Conservation (phyloP, 2,329 filamentous ascomycete genomes). For the Colletotrichum sp. region DNA sequence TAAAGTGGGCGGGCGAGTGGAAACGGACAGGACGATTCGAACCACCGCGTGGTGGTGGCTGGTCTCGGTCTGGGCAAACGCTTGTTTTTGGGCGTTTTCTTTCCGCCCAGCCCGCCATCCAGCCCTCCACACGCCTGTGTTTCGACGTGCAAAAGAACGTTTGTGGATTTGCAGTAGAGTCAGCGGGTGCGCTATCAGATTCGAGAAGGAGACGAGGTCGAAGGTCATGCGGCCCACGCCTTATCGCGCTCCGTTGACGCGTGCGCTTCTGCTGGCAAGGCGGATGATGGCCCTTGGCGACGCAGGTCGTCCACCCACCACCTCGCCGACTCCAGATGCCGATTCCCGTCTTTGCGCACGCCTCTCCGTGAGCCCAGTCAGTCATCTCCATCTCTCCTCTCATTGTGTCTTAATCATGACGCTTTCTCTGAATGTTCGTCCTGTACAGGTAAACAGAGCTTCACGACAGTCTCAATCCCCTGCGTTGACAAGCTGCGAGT, state of each 20-base stretch:
- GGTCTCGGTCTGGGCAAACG: constrained; percentile 21
- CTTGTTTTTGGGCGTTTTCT: constrained; percentile 8
- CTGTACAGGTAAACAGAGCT: too few species aligned
- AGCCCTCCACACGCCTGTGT: neutral
- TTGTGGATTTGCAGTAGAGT: neutral
- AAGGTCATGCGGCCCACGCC: neutral
- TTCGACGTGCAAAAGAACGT: neutral
- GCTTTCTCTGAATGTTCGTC: neutral
- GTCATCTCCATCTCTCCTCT: neutral
- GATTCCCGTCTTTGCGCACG: constrained; percentile 5
- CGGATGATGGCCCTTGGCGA: constrained; percentile 13
- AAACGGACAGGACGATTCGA: neutral
- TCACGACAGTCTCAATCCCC: neutral
- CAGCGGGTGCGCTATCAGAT: neutral
- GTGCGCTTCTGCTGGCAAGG: neutral
- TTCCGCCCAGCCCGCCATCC: neutral
- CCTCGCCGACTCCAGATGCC: neutral
- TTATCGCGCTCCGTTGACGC: neutral
- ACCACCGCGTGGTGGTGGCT: constrained; percentile 1
- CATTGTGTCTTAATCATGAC: neutral
- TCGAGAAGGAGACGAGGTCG: neutral
- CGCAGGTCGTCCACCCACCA: neutral
- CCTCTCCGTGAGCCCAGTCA: neutral
- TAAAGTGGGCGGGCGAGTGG: neutral
- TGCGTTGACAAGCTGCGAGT: neutral